These are phyloP conservation scores for Paspalum vaginatum DNA, from an alignment of 176 grass and related monocot genomes.

Conservation along the genomic window DNA sequence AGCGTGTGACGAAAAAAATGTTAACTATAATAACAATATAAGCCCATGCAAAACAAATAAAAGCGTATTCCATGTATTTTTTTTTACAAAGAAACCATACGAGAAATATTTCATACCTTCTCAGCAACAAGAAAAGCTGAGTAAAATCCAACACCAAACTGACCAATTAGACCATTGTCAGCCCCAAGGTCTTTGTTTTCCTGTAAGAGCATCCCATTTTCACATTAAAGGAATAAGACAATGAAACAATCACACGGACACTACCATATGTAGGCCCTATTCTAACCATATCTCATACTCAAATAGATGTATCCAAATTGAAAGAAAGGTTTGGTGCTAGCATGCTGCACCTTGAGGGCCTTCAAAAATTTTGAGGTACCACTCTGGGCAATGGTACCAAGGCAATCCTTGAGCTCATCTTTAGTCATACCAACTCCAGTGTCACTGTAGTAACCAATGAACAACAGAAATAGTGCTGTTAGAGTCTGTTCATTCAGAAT, in stretches of 20 bases:
- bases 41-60: neutral
- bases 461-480: neutral
- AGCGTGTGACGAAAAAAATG: neutral
- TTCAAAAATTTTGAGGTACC: constrained; percentile 94
- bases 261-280: neutral
- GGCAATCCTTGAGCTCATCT: constrained; percentile 95
- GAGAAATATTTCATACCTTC: constrained; percentile 43
- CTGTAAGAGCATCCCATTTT: constrained; percentile 44
- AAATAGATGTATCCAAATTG: neutral
- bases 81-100: neutral
- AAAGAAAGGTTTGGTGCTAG: neutral
- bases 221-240: constrained; percentile 14
- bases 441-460: constrained; percentile 49
- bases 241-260: neutral
- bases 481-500: neutral
- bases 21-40: neutral
- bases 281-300: neutral
- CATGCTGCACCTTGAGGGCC: constrained; percentile 60
- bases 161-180: constrained; percentile 84
- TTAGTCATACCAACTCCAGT: constrained; percentile 98
- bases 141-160: constrained; percentile 94
- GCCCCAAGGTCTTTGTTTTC: constrained; percentile 81
- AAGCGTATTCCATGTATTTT: neutral
- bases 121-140: constrained; percentile 88
- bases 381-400: constrained; percentile 96